Evolutionary conservation across 768 basidiomycete species (phyloP).

Genomic region (Pleurotus salmoneostramineus): DNA sequence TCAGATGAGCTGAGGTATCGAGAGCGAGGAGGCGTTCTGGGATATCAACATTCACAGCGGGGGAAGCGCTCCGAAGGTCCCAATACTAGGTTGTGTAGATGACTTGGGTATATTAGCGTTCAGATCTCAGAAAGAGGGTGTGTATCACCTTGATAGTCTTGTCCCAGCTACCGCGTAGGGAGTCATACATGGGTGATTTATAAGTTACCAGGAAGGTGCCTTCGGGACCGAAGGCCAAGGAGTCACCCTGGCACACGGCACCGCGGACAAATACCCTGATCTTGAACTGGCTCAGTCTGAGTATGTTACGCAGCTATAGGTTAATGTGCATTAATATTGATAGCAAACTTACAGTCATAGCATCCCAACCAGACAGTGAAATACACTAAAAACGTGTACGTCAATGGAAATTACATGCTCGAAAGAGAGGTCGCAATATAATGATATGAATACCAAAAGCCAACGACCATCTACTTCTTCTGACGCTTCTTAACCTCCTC

Average conservation of each 20-base stretch:
- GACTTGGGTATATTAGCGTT: not conserved
- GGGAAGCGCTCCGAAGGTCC: constrained; percentile 77
- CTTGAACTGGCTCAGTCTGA: no score
- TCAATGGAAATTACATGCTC: not conserved
- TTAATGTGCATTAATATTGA: no score
- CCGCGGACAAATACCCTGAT: no score
- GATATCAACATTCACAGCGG: constrained; percentile 76
- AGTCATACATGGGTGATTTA: not conserved
- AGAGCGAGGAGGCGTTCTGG: constrained; percentile 89
- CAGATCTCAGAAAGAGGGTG: not conserved
- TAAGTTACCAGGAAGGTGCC: no score
- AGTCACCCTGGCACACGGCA: no score
- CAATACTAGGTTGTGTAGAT: constrained; percentile 62
- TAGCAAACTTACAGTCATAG: not conserved
- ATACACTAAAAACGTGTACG: not conserved
- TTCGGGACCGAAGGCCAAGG: no score
- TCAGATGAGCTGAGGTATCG: constrained; percentile 75
- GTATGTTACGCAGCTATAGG: no score
- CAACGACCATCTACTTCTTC: constrained; percentile 2
- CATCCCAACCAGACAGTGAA: not conserved
- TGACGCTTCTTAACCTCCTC: constrained; percentile 77
- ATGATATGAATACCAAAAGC: not conserved
- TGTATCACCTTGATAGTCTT: constrained; percentile 82
- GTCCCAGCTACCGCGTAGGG: constrained; percentile 85
- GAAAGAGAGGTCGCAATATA: not conserved